Conservation (phyloP, 2,329 filamentous ascomycete species). For the Curvularia sp. region DNA sequence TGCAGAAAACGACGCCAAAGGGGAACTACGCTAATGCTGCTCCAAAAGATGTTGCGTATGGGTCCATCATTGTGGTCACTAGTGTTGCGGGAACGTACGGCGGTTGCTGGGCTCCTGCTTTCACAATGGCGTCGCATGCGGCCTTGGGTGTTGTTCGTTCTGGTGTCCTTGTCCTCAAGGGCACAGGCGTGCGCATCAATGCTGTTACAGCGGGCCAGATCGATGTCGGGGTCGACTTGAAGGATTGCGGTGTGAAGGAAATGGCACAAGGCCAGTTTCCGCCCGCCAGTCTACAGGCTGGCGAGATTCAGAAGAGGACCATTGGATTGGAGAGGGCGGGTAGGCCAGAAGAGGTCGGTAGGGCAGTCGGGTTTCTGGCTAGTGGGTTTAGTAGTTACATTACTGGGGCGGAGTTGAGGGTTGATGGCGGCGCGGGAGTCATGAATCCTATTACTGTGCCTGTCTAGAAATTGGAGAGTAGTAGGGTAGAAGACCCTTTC, state of each 20-base stretch:
- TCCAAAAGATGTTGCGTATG: conserved; percentile 66
- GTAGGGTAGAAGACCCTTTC: background rate
- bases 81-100: conserved; percentile 65
- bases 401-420: conserved; percentile 67
- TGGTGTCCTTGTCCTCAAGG: conserved; percentile 64
- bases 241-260: conserved; percentile 43
- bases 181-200: conserved; percentile 66
- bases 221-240: conserved; percentile 56
- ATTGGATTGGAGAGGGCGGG: conserved; percentile 67
- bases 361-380: conserved; percentile 68
- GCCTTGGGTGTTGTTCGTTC: conserved; percentile 66
- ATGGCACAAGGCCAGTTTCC: conserved; percentile 64
- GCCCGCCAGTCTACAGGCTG: conserved; percentile 60
- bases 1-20: conserved; percentile 65
- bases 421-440: conserved; percentile 64
- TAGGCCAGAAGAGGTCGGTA: conserved; percentile 63
- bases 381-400: conserved; percentile 69
- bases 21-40: conserved; percentile 66
- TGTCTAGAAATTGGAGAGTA: conserved; percentile 20
- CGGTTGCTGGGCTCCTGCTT: conserved; percentile 66
- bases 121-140: conserved; percentile 67
- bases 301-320: conserved; percentile 56
- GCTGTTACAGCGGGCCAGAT: conserved; percentile 58
- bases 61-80: conserved; percentile 67
- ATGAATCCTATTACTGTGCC: conserved; percentile 52